Percentiles rank a stretch among this genome's conserved stretches.
Conservation (phyloP, 2,329 filamentous ascomycete species). For the Macrophomina phaseolina region DNA sequence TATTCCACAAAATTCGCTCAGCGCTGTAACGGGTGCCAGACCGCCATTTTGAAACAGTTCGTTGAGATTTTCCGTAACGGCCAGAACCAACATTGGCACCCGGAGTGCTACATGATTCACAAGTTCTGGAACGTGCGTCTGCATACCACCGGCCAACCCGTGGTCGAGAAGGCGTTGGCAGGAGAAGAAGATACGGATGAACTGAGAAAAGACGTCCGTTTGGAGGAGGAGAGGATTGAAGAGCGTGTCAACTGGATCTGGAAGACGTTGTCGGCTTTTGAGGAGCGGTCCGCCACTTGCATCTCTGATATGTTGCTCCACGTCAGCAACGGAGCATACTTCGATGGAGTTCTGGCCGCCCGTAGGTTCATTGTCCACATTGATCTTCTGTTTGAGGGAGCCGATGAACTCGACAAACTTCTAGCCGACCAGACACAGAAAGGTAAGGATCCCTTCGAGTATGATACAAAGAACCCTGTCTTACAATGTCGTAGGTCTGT, state of each 20-base stretch:
- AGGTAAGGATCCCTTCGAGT: constrained; percentile 59
- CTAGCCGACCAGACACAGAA: constrained; percentile 74
- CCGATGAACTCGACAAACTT: constrained; percentile 80
- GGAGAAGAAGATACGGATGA: constrained; percentile 67
- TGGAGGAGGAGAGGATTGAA: constrained; percentile 92
- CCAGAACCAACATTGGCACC: constrained; percentile 98
- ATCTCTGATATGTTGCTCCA: constrained; percentile 99
- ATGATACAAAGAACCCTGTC: background rate
- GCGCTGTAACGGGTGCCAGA: constrained; percentile 94
- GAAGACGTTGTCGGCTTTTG: constrained; percentile 96
- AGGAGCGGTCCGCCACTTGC: constrained; percentile 96
- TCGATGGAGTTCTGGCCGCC: constrained; percentile 92
- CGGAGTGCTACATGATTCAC: constrained; percentile 99
- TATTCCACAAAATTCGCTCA: constrained; percentile 98
- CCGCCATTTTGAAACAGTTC: constrained; percentile 97
- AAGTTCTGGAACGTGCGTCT: constrained; percentile 99
- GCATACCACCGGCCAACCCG: constrained; percentile 49
- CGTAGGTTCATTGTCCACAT: constrained; percentile 97
- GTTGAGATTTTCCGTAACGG: constrained; percentile 98
- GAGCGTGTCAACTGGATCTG: constrained; percentile 98
- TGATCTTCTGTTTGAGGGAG: constrained; percentile 87
- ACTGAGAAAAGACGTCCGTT: constrained; percentile 75
- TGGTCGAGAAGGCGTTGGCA: constrained; percentile 40
- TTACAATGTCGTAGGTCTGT: constrained; percentile 66
- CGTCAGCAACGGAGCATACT: constrained; percentile 95